phyloP scores from a whole-genome alignment of 2,329 filamentous ascomycete species.

The Aspergillus versicolor region DNA sequence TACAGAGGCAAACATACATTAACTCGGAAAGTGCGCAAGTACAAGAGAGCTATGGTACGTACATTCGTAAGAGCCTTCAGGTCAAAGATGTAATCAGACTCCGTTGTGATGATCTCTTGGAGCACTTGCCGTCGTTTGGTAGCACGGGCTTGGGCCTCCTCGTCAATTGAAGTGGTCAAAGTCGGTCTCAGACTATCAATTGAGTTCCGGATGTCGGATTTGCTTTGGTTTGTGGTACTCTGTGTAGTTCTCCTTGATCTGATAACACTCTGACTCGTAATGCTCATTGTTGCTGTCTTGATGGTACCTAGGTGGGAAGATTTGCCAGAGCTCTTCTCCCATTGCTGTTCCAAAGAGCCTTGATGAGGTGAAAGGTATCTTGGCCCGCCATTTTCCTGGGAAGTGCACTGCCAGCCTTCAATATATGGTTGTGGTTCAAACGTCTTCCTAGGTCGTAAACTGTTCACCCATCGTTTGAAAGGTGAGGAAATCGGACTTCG shows the following conservation, averaged over 20 bases:
- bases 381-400: constrained; percentile 16
- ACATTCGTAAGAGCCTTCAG: constrained; percentile 85
- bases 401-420: constrained; percentile 37
- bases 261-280: constrained; percentile 69
- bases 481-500: constrained; percentile 19
- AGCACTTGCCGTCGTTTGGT: constrained; percentile 75
- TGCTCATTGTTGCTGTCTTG: constrained; percentile 76
- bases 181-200: constrained; percentile 55
- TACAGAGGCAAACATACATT: constrained; percentile 31
- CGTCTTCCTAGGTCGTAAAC: constrained; percentile 31
- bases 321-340: constrained; percentile 71
- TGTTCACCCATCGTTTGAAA: constrained; percentile 42
- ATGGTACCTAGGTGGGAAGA: constrained; percentile 77
- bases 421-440: constrained; percentile 29
- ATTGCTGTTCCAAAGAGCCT: constrained; percentile 38
- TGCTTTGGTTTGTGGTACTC: constrained; percentile 54
- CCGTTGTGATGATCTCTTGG: constrained; percentile 81
- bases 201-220: constrained; percentile 65
- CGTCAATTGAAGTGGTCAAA: constrained; percentile 57
- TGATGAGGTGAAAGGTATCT: constrained; percentile 19
- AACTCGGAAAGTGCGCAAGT: neutral
- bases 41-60: constrained; percentile 28
- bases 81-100: constrained; percentile 85
- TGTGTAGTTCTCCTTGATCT: constrained; percentile 60
- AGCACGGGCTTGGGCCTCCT: constrained; percentile 68